Percentiles rank a stretch among this genome's conserved stretches.
Evolutionary conservation across 2,329 filamentous ascomycete genomes (phyloP).

Genomic region (Fusarium neocosmosporiellum): DNA sequence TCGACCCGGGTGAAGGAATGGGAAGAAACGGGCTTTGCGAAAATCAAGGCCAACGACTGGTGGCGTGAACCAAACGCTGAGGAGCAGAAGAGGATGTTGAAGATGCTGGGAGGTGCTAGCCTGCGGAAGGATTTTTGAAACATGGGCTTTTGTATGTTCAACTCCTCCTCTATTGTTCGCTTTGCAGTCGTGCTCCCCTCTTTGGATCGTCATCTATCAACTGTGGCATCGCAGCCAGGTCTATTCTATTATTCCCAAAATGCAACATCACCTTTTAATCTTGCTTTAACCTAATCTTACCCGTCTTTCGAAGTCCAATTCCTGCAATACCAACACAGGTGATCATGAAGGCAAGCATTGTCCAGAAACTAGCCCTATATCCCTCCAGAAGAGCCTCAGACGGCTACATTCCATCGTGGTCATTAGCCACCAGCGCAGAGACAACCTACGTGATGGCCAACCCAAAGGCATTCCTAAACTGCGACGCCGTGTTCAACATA

Average conservation of each 20-base stretch:
- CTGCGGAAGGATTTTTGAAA: constrained; percentile 14
- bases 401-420: constrained; percentile 38
- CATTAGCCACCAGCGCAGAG: constrained; percentile 51
- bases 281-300: constrained; percentile 60
- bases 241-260: neutral
- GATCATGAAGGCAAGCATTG: constrained; percentile 60
- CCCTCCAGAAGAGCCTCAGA: constrained; percentile 55
- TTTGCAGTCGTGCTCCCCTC: neutral
- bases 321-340: constrained; percentile 51
- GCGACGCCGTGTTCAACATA: constrained; percentile 69
- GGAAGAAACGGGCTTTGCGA: constrained; percentile 14
- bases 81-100: constrained; percentile 13
- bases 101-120: constrained; percentile 5
- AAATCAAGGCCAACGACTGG: constrained; percentile 17
- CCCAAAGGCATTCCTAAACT: constrained; percentile 65
- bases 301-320: constrained; percentile 55
- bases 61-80: constrained; percentile 20
- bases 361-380: constrained; percentile 63
- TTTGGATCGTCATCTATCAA: neutral
- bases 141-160: neutral
- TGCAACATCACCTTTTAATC: constrained; percentile 40
- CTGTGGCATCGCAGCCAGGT: neutral
- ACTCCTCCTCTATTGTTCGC: too few relatives aligned
- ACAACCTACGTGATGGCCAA: constrained; percentile 60
- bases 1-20: neutral